Evolutionary conservation across 1,139 yeast genomes (phyloP).

Genomic region (Arxiozyma bovina): DNA sequence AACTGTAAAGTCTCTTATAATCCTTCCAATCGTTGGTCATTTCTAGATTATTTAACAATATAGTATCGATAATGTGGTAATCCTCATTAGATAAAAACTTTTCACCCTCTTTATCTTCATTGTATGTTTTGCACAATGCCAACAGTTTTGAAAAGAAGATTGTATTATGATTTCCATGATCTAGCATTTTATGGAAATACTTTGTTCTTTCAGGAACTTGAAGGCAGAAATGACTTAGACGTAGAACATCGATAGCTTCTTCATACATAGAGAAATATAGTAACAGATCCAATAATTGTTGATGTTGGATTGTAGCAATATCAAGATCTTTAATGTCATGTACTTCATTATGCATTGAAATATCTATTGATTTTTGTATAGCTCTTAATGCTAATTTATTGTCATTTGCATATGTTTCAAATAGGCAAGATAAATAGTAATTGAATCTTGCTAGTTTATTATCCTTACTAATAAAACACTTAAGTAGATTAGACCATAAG

Average conservation of each 20-base stretch:
- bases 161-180: constrained; percentile 14
- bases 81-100: constrained; percentile 24
- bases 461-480: constrained; percentile 12
- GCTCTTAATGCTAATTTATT: constrained; percentile 21
- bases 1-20: constrained; percentile 23
- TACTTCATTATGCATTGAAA: constrained; percentile 14
- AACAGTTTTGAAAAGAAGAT: constrained; percentile 23
- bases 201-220: constrained; percentile 15
- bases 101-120: constrained; percentile 6
- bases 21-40: constrained; percentile 17
- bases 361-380: constrained; percentile 25
- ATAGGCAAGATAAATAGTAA: constrained; percentile 9
- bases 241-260: constrained; percentile 28
- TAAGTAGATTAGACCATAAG: constrained; percentile 21
- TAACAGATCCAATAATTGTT: constrained; percentile 22
- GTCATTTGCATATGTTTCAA: constrained; percentile 6
- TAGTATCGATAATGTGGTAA: constrained; percentile 42
- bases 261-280: constrained; percentile 22
- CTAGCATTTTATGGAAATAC: constrained; percentile 24
- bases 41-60: constrained; percentile 23
- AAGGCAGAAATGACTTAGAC: constrained; percentile 21
- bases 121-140: constrained; percentile 13
- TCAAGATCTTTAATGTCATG: constrained; percentile 15
- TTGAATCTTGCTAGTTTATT: constrained; percentile 9
- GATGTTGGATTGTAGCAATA: constrained; percentile 21